Evolutionary conservation across 768 basidiomycete species (phyloP).

Genomic region (Cyclocybe cylindracea): DNA sequence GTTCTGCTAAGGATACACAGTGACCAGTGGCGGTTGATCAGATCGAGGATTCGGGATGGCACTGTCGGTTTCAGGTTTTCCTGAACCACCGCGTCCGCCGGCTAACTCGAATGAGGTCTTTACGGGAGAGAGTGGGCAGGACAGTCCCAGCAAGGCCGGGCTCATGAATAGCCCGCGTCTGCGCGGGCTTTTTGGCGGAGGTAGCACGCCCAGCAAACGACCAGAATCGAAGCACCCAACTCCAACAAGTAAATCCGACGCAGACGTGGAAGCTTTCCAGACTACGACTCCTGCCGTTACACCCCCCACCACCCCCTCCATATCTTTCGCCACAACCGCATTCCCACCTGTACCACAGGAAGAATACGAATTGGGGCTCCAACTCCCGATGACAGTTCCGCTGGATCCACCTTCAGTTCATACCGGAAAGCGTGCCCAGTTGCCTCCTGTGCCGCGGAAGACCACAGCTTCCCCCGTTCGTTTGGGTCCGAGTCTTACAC

Average conservation of each 20-base stretch:
- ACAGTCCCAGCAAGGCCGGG: conserved; percentile 9
- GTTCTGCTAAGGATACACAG: neutral
- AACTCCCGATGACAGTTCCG: conserved; percentile 15
- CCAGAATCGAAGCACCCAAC: conserved; percentile 14
- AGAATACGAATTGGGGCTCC: conserved; percentile 24
- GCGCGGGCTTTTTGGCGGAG: conserved; percentile 26
- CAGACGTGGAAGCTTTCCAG: conserved; percentile 5
- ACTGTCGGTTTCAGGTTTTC: conserved; percentile 37
- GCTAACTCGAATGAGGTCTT: conserved; percentile 14
- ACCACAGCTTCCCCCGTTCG: conserved; percentile 24
- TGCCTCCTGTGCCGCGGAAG: conserved; percentile 22
- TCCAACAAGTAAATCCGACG: conserved; percentile 19
- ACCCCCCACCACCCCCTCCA: conserved; percentile 12
- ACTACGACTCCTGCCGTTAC: conserved; percentile 9
- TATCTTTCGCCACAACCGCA: conserved; percentile 14
- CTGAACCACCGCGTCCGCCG: conserved; percentile 30
- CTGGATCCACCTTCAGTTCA: conserved; percentile 9
- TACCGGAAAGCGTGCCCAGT: conserved; percentile 18
- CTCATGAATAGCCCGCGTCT: conserved; percentile 21
- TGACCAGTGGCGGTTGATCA: neutral
- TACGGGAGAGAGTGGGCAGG: conserved; percentile 9
- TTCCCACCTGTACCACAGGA: conserved; percentile 19
- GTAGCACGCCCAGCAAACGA: conserved; percentile 14
- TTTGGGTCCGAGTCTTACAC: conserved; percentile 24
- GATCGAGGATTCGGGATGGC: conserved; percentile 20